These are phyloP conservation scores for Beauveria sp. DNA, from an alignment of 2,329 filamentous ascomycete genomes.

Conservation along the genomic window DNA sequence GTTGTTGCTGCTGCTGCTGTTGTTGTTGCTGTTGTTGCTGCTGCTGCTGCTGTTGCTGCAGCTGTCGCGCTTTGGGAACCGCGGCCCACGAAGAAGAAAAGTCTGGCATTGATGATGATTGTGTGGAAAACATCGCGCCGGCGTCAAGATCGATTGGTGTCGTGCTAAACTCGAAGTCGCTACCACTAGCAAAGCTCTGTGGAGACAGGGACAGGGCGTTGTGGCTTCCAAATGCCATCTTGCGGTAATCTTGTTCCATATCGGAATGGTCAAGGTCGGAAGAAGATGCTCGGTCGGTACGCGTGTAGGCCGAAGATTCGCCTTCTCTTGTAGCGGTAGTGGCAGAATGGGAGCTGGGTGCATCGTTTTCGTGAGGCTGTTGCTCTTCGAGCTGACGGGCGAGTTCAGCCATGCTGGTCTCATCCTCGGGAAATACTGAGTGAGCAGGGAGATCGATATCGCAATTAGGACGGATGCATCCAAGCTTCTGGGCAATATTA, in stretches of 20 bases:
- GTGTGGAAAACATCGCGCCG: constrained; percentile 27
- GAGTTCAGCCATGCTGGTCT: constrained; percentile 48
- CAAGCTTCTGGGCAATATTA: constrained; percentile 56
- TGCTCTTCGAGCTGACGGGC: constrained; percentile 45
- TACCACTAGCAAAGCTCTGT: constrained; percentile 38
- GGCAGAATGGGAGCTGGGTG: not conserved
- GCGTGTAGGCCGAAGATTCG: constrained; percentile 27
- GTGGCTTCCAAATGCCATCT: constrained; percentile 35
- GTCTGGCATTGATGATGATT: constrained; percentile 26
- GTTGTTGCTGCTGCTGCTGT: not conserved
- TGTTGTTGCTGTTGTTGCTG: not conserved
- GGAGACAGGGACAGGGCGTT: constrained; percentile 45
- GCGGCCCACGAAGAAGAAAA: constrained; percentile 25
- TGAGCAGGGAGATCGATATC: constrained; percentile 52
- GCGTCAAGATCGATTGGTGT: constrained; percentile 27
- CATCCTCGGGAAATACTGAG: constrained; percentile 54
- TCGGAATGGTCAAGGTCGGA: constrained; percentile 50
- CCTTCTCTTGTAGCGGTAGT: constrained; percentile 16
- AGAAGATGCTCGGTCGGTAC: constrained; percentile 43
- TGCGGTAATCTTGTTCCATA: constrained; percentile 47
- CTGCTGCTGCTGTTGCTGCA: not conserved
- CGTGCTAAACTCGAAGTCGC: constrained; percentile 30
- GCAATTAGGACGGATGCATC: constrained; percentile 55
- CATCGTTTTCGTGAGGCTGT: constrained; percentile 35
- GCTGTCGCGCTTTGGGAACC: constrained; percentile 20